phyloP scores from a whole-genome alignment of 1,284 basidiomycete species.

The Peniophora sp. region DNA sequence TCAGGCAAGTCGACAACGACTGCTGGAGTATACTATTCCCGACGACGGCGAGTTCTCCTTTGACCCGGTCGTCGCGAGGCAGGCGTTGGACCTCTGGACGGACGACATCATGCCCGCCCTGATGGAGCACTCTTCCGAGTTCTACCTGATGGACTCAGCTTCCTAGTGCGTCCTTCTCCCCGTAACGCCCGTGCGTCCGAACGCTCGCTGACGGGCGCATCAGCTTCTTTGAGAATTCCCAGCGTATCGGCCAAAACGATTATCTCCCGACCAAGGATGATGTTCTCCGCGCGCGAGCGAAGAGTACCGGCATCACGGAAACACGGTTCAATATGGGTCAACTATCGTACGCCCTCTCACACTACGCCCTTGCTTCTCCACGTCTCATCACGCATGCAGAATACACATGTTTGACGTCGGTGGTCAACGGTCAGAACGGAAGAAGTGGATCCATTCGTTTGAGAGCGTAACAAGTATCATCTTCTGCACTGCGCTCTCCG shows the following conservation, averaged over 20 bases:
- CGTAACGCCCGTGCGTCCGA: constrained; percentile 1
- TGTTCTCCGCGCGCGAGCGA: constrained; percentile 82
- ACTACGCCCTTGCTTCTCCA: background rate
- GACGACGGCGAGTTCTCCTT: constrained; percentile 35
- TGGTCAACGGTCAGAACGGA: constrained; percentile 86
- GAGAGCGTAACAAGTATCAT: constrained; percentile 93
- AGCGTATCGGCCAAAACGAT: constrained; percentile 70
- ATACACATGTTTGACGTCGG: constrained; percentile 95
- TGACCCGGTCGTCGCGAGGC: constrained; percentile 61
- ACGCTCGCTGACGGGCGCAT: constrained; percentile 1
- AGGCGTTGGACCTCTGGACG: constrained; percentile 82
- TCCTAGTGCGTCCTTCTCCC: constrained; percentile 70
- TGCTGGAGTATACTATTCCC: constrained; percentile 45
- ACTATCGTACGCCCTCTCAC: constrained; percentile 37
- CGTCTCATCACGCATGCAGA: constrained; percentile 29
- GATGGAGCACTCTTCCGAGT: constrained; percentile 83
- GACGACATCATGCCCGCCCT: constrained; percentile 85
- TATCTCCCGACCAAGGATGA: constrained; percentile 89
- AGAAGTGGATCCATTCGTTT: constrained; percentile 93
- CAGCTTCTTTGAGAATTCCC: constrained; percentile 85
- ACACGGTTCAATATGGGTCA: constrained; percentile 73
- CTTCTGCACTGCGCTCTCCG: constrained; percentile 88
- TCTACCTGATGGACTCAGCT: constrained; percentile 96
- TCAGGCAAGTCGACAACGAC: constrained; percentile 51
- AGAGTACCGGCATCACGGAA: constrained; percentile 91